Evolutionary conservation across 192 early-diverging fungal species (phyloP).

Genomic region (Umbelopsis vinacea): DNA sequence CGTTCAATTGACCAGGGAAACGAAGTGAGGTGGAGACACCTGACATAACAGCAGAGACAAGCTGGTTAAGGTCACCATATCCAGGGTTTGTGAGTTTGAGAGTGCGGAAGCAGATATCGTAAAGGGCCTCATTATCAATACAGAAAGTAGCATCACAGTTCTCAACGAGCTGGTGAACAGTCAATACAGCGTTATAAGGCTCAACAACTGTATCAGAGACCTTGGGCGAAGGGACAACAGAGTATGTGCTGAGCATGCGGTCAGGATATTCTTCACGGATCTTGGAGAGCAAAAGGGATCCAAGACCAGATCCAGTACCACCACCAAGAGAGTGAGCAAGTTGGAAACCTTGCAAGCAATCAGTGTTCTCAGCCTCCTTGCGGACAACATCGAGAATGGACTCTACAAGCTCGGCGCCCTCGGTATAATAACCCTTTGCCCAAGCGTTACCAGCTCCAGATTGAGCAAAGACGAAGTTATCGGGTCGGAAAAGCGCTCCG

Average conservation of each 20-base stretch:
- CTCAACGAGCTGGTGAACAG: conserved; percentile 97
- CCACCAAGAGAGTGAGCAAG: conserved; percentile 75
- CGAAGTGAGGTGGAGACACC: conserved; percentile 97
- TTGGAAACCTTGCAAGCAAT: conserved; percentile 76
- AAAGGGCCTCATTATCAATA: conserved; percentile 99
- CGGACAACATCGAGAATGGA: conserved; percentile 65
- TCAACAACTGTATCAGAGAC: conserved; percentile 97
- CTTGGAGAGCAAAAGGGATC: conserved; percentile 73
- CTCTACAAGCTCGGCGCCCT: conserved; percentile 77
- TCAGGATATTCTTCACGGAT: conserved; percentile 78
- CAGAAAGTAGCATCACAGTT: conserved; percentile 99
- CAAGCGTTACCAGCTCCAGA: conserved; percentile 95
- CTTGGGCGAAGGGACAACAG: conserved; percentile 68
- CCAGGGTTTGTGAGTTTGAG: conserved; percentile 89
- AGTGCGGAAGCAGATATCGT: conserved; percentile 98
- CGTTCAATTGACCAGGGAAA: conserved; percentile 98
- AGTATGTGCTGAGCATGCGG: conserved; percentile 78
- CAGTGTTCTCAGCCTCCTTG: conserved; percentile 69
- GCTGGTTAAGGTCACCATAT: conserved; percentile 95
- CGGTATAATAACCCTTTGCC: conserved; percentile 87
- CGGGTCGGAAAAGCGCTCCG: conserved; percentile 69
- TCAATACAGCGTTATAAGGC: conserved; percentile 97
- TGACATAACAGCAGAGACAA: conserved; percentile 96
- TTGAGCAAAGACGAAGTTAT: conserved; percentile 65
- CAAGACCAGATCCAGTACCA: conserved; percentile 74